Base-by-base conservation (phyloP, 805 yeast species). In the Candida hispaniensis region DNA sequence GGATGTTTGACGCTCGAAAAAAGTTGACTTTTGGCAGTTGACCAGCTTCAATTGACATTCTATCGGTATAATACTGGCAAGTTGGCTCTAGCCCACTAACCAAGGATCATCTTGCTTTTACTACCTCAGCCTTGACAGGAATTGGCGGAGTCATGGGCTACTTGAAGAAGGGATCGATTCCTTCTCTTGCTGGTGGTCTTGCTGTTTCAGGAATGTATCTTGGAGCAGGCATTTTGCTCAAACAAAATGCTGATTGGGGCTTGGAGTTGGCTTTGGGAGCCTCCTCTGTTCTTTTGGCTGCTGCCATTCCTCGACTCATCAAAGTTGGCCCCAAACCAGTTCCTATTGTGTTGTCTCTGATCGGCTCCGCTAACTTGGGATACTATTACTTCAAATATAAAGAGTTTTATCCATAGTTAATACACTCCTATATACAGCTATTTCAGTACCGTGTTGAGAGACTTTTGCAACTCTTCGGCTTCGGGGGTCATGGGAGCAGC, bases 211-310 rank as follows among this genome's bases (percentile, higher is more conserved):
- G 47, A 7, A 36, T 58, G 14, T 57, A 49, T 44, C 58, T 54
- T 16, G 41, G 41, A 25, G 48, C 59, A 4, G 62, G 93, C 14
- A 78, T 80, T 56, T 63, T 85, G 46, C 60, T 83, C 43, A 67
- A 71, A 44, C 59, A 74, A 36, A 79, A 81, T 52, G 73, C 71
- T 40, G 85, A 79, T 49, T 71, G 70, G 57, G 95, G 94, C 25
- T 64, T 86, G 44, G 85, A 80, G 53, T 54, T 77, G n/a, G 93
- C 94, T 1, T 60, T 85, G 39, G 78, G 75, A 10, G 71, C 86
- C 2, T 76, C 93, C 6, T 47, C 73, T 2, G 49, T 79, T 11
- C 65, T 85, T 46, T 54, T 76, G 10, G 66, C 66, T 24, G 86
- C 88, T 8, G 85, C 93, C n/a, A 47, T 77, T n/a, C 68, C 72